Evolutionary conservation across 371 early-diverging fungal genomes (phyloP), one percentile per base, ranked within the genome.

Genomic region (Zychaea mexicana): DNA sequence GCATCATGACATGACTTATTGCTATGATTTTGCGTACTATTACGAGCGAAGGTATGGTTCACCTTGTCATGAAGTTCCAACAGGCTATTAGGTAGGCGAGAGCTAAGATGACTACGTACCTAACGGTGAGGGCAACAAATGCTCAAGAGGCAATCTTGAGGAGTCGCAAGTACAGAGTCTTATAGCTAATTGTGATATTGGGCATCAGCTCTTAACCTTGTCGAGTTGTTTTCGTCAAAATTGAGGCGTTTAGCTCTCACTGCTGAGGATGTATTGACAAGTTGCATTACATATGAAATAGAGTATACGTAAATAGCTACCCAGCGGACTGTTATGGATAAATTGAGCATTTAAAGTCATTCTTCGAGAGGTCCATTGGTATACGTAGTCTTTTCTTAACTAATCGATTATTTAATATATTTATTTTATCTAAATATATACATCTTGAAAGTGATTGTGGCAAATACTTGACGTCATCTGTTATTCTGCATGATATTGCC

Each of bases 31-130:
- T n/a, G n/a, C n/a, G n/a, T n/a, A n/a, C n/a, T n/a, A n/a, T n/a
- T n/a, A n/a, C n/a, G n/a, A n/a, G n/a, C n/a, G n/a, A n/a, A n/a
- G n/a, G n/a, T n/a, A n/a, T n/a, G n/a, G n/a, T n/a, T n/a, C n/a
- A n/a, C n/a, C n/a, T n/a, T n/a, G n/a, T n/a, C n/a, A n/a, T n/a
- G n/a, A n/a, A n/a, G n/a, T n/a, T n/a, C n/a, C n/a, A n/a, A n/a
- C n/a, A n/a, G n/a, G 10, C 27, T n/a, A 36, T 36, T 57, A 22
- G 52, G 6, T 30, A 28, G 27, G 57, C 31, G 49, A 47, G 49
- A 27, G 24, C 36, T 36, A 62, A 62, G 17, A 56, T 56, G 13
- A 2, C 26, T 10, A 62, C 55, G 17, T 56, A 62, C 46, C n/a
- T n/a, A n/a, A n/a, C n/a, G n/a, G n/a, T n/a, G n/a, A 55, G 28